Base-by-base conservation (phyloP, 805 yeast species). In the Nakazawaea peltata region DNA sequence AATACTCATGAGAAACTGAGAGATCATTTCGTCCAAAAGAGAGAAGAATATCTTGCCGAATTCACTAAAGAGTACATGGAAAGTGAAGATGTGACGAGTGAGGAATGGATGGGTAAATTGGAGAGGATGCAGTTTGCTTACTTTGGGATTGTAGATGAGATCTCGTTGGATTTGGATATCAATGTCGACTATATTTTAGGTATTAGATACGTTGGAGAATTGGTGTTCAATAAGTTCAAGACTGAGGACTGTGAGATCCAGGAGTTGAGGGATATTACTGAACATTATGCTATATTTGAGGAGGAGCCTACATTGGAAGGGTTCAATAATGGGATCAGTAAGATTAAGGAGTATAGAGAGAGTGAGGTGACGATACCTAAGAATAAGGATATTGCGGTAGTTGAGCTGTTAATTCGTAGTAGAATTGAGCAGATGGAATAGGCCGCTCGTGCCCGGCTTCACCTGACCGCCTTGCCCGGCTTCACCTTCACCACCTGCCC, bases 91-190 rank as follows among this genome's bases (percentile, higher is more conserved):
- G 78, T 61, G 53, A 84, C 70, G 39, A 54, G 65, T 25, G 64
- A 56, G 32, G 81, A 71, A 41, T 70, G 73, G 56, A 76, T 74
- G 50, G 86, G 77, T 36, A 76, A 76, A 49, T 64, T 88, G 39
- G 77, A 75, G 39, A 76, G 97, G 52, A 69, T 87, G 47, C 94
- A 84, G 55, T 74, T 67, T 46, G 88, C 94, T 0, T 55, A 86
- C 19, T 88, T 77, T 51, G 96, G 96, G n/a, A 81, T 87, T 37
- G 75, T 77, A 41, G 85, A 83, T 19, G 75, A 74, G 36, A 63
- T 72, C 37, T 65, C 76, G 31, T 78, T 70, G 37, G 74, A 74
- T 36, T 69, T 78, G 45, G 54, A 59, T 13, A 76, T 77, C 11
- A 81, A 81, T 49, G 60, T 66, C 33, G 63, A 67, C 39, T 81